Percentiles rank a stretch among this genome's conserved stretches.
Evolutionary conservation across 1,139 yeast genomes (phyloP).

Genomic region (Hyphopichia buzzinii): DNA sequence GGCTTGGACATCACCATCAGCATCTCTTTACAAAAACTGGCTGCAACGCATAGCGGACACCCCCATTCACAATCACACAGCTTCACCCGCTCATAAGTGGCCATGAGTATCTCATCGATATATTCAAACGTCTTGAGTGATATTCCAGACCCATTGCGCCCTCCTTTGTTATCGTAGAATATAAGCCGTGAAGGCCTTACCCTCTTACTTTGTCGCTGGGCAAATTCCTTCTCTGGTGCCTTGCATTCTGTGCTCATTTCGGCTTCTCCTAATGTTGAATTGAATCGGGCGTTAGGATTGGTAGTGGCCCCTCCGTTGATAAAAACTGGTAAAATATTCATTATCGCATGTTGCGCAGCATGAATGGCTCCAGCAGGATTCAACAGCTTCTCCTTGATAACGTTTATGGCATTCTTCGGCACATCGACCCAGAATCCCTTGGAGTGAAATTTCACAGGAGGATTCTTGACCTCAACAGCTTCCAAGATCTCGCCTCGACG

Average conservation of each 20-base stretch:
- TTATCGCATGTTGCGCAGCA: conserved; percentile 89
- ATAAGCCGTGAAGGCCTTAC: conserved; percentile 83
- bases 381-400: conserved; percentile 54
- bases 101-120: conserved; percentile 59
- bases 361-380: conserved; percentile 91
- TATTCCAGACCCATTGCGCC: conserved; percentile 74
- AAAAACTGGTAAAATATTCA: conserved; percentile 69
- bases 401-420: conserved; percentile 59
- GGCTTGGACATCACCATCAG: conserved; percentile 83
- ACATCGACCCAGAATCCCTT: conserved; percentile 93
- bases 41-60: conserved; percentile 84
- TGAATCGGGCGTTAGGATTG: conserved; percentile 48
- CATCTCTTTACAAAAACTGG: conserved; percentile 74
- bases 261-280: conserved; percentile 45
- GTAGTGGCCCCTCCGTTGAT: conserved; percentile 41
- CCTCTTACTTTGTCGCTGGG: conserved; percentile 63
- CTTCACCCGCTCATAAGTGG: conserved; percentile 57
- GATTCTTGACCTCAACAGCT: conserved; percentile 88
- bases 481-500: conserved; percentile 75
- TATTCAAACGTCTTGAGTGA: conserved; percentile 77
- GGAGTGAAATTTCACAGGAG: conserved; percentile 67
- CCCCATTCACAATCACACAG: conserved; percentile 82
- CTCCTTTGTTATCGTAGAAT: conserved; percentile 82
- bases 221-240: conserved; percentile 94
- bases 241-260: conserved; percentile 92